Evolutionary conservation across 2,329 filamentous ascomycete species (phyloP).

Genomic region (Penicillium nordicum): DNA sequence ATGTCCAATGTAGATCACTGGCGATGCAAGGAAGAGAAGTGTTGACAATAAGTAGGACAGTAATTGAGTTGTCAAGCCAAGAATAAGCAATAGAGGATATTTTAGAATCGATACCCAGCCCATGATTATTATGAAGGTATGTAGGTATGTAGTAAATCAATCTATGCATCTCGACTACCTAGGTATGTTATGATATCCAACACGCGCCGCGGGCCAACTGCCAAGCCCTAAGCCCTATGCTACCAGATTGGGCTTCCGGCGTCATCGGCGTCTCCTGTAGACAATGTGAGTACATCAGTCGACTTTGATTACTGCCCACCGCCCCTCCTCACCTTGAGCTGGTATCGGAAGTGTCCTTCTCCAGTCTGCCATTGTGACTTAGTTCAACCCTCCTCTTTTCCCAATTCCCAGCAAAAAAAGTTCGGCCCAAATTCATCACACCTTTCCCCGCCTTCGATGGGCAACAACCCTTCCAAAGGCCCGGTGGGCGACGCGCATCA

Average conservation of each 20-base stretch:
- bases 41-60: slow-evolving; percentile 24
- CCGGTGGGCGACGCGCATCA: slow-evolving; percentile 32
- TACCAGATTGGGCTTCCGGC: slow-evolving; percentile 15
- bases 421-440: slow-evolving; percentile 1
- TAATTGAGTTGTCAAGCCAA: slow-evolving; percentile 10
- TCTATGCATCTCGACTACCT: not conserved
- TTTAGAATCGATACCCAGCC: not conserved
- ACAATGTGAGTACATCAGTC: slow-evolving; percentile 6
- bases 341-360: slow-evolving; percentile 11
- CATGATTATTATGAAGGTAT: slow-evolving; percentile 1
- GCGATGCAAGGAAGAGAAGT: slow-evolving; percentile 43
- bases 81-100: slow-evolving; percentile 4
- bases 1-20: slow-evolving; percentile 49
- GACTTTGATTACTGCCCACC: slow-evolving; percentile 9
- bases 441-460: slow-evolving; percentile 41
- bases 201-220: slow-evolving; percentile 2
- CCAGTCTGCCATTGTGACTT: slow-evolving; percentile 24
- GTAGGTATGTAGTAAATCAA: not conserved
- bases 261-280: slow-evolving; percentile 21
- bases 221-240: slow-evolving; percentile 24
- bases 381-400: slow-evolving; percentile 2
- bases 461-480: slow-evolving; percentile 49
- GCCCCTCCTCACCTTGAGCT: slow-evolving; percentile 11
- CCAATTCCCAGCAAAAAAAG: slow-evolving; percentile 8
- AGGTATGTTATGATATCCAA: slow-evolving; percentile 4